phyloP scores from a whole-genome alignment of 2,329 filamentous ascomycete genomes.

The Pestalotiopsis fici region DNA sequence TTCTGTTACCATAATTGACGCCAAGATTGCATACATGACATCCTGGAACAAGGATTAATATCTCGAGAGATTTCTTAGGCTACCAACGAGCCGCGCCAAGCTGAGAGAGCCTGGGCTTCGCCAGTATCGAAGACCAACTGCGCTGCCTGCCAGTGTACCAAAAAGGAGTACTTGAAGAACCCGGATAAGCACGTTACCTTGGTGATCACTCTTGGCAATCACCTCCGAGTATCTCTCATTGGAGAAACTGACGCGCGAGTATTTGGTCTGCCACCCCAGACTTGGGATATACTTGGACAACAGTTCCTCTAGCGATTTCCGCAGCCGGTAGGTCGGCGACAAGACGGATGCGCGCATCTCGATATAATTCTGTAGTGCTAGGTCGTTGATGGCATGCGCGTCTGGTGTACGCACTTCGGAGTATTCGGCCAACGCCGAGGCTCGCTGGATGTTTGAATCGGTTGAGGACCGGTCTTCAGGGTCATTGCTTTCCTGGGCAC shows the following conservation, averaged over 20 bases:
- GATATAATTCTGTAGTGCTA: constrained; percentile 86
- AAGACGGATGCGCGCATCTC: constrained; percentile 92
- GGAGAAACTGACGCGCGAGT: constrained; percentile 88
- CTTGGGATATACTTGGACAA: constrained; percentile 75
- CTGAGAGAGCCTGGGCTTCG: background rate
- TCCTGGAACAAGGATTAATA: background rate
- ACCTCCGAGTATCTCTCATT: constrained; percentile 91
- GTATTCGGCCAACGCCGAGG: constrained; percentile 76
- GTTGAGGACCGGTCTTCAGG: constrained; percentile 17
- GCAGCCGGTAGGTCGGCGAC: constrained; percentile 72
- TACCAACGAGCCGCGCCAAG: background rate
- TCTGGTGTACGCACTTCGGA: constrained; percentile 73
- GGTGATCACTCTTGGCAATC: constrained; percentile 66
- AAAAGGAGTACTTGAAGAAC: constrained; percentile 37
- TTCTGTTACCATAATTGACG: background rate
- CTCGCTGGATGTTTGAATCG: constrained; percentile 62
- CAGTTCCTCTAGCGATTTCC: constrained; percentile 85
- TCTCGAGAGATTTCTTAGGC: background rate
- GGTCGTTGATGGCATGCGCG: constrained; percentile 86
- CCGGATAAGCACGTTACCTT: constrained; percentile 62
- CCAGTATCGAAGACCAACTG: constrained; percentile 5
- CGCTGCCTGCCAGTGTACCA: constrained; percentile 9
- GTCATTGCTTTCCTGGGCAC: constrained; percentile 45
- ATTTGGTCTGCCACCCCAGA: constrained; percentile 89
- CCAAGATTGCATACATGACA: background rate